Evolutionary conservation across 2,329 filamentous ascomycete genomes (phyloP), one percentile per base, ranked within the genome.

Genomic region (Trichoderma breve): DNA sequence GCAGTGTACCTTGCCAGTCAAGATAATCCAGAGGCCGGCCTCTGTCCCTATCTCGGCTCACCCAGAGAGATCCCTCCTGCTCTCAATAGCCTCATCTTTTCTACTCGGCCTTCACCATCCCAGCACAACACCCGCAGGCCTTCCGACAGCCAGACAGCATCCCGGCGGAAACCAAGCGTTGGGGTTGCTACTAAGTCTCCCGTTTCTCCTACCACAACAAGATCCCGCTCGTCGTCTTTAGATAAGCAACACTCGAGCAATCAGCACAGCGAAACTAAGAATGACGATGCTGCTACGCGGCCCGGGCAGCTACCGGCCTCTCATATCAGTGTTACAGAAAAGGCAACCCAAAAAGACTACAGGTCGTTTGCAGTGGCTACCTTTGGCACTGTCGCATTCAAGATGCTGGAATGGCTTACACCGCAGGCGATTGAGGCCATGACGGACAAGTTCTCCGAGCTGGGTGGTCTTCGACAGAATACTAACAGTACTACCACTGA

Each of bases 1-100:
- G 94, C 94, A 14, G 88, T 93, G 71, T 93, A 93, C 77, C 86
- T 97, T 65, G 93, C 94, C 11, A 93, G 91, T 77, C 90, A 94
- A 78, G 92, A 95, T 76, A 89, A 96, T 74, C 90, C 94, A 0
- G 90, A 93, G 74, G 85, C 83, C 72, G 89, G 88, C 3, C 83
- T 97, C 0, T 97, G 94, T 64, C 86, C 86, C 1, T 79, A 83
- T 26, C 79, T 89, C 18, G 81, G 81, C 60, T 79, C 81, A 6
- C 80, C 84, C 1, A 83, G 82, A 64, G 80, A 81, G 18, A 80
- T 84, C 0, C 83, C 86, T 5, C 83, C 85, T 30, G 83, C 85
- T 9, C 75, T 86, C 34, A 83, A 82, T 71, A 85, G 84, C 18
- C 81, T 89, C 15, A 78, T 84, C 43, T 86, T 89, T 75, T 78